phyloP scores from a whole-genome alignment of 352 stramenopile genomes.

The Peronospora belbahrii region DNA sequence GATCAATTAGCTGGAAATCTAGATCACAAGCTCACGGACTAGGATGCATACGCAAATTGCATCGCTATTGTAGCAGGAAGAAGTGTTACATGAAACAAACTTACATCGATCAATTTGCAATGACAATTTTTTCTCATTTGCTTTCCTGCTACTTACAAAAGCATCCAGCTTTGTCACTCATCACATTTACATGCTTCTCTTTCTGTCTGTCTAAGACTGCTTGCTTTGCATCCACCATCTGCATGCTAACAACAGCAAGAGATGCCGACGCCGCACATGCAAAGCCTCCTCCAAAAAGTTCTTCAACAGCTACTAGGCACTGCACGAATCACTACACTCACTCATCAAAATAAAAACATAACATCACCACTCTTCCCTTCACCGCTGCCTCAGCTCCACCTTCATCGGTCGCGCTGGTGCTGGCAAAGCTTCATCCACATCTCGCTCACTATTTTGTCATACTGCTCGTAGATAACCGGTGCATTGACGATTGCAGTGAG shows the following conservation, averaged over 20 bases:
- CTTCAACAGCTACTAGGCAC: constrained; percentile 33
- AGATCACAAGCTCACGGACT: constrained; percentile 12
- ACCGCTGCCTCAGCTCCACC: constrained; percentile 16
- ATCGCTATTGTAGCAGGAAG: constrained; percentile 12
- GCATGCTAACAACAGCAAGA: constrained; percentile 11
- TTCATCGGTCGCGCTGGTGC: constrained; percentile 8
- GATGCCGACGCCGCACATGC: constrained; percentile 8
- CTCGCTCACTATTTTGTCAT: constrained; percentile 22
- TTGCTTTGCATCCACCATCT: constrained; percentile 7
- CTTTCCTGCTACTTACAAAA: constrained; percentile 14
- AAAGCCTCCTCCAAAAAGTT: constrained; percentile 28
- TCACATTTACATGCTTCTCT: constrained; percentile 29
- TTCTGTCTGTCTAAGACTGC: constrained; percentile 13
- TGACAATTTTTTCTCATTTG: constrained; percentile 9
- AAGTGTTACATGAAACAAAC: not conserved
- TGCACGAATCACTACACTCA: constrained; percentile 27
- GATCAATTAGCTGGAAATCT: too few relatives aligned
- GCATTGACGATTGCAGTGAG: constrained; percentile 30
- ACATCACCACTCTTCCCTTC: constrained; percentile 4
- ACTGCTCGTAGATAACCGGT: constrained; percentile 41
- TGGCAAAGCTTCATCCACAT: constrained; percentile 10
- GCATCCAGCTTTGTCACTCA: constrained; percentile 26
- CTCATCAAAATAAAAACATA: constrained; percentile 30
- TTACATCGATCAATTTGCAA: not conserved
- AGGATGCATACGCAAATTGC: constrained; percentile 25